Conservation (phyloP, 306 rosid genomes). For the Prunus mume region DNA sequence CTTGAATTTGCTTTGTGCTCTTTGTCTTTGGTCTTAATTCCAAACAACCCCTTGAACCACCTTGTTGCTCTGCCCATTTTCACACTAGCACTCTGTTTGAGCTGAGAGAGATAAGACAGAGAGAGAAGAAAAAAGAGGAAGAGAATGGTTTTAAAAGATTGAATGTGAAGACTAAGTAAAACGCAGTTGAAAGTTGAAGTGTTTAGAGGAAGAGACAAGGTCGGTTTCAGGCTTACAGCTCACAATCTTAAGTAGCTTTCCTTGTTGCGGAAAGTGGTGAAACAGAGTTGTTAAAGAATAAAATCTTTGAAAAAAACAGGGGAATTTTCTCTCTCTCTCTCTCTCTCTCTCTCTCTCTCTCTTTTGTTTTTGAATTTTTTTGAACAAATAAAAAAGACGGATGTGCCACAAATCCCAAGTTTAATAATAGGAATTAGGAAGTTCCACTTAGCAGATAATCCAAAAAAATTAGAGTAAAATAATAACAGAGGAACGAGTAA, state of each 20-base stretch:
- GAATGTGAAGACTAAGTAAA: constrained; percentile 15
- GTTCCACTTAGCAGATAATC: not conserved
- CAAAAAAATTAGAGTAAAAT: constrained; percentile 18
- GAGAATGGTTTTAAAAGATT: constrained; percentile 18
- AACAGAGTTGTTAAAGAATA: constrained; percentile 33
- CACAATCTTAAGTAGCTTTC: constrained; percentile 31
- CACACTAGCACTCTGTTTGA: not conserved
- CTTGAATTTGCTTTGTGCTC: constrained; percentile 32
- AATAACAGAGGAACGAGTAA: not conserved
- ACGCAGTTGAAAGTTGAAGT: constrained; percentile 9
- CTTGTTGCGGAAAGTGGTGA: constrained; percentile 39
- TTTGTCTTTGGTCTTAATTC: constrained; percentile 49
- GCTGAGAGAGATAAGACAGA: not conserved
- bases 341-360: not conserved
- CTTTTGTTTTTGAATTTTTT: not conserved
- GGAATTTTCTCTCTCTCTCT: not conserved
- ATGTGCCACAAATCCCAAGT: constrained; percentile 13
- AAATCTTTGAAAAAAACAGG: constrained; percentile 1
- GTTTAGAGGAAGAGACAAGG: not conserved
- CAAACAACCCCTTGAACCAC: constrained; percentile 77
- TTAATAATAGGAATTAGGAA: not conserved
- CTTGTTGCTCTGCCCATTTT: constrained; percentile 73
- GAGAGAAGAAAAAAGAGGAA: constrained; percentile 2
- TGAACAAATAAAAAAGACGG: not conserved
- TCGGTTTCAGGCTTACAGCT: constrained; percentile 19